phyloP scores from a whole-genome alignment of 805 yeast genomes.

The Metschnikowia cubensis region DNA sequence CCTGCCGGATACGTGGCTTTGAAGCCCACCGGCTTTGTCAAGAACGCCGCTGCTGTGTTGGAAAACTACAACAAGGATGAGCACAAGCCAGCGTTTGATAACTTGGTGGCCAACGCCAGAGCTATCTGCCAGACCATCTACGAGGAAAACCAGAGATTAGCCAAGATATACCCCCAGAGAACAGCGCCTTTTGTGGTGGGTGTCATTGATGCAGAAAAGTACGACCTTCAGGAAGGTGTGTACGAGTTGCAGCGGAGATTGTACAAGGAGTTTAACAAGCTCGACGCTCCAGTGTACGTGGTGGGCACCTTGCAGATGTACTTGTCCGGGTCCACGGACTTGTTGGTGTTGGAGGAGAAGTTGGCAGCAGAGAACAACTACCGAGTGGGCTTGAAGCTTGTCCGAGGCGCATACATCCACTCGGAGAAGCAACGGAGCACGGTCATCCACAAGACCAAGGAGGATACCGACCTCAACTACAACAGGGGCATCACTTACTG shows the following conservation, averaged over 20 bases:
- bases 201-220: constrained; percentile 89
- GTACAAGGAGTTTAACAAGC: constrained; percentile 66
- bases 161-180: constrained; percentile 56
- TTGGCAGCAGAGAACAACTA: constrained; percentile 61
- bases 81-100: constrained; percentile 43
- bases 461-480: constrained; percentile 75
- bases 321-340: constrained; percentile 62
- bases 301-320: constrained; percentile 95
- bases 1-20: constrained; percentile 92
- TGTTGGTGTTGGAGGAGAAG: constrained; percentile 58
- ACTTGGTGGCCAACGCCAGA: constrained; percentile 62
- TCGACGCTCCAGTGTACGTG: constrained; percentile 55
- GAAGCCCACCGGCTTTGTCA: constrained; percentile 87
- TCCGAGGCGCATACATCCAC: constrained; percentile 94
- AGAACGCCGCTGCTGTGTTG: constrained; percentile 71
- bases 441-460: constrained; percentile 72
- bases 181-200: constrained; percentile 68
- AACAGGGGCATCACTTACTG: constrained; percentile 64
- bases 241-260: constrained; percentile 83
- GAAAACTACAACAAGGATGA: constrained; percentile 53
- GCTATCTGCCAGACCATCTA: constrained; percentile 55
- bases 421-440: constrained; percentile 68
- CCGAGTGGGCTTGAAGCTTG: constrained; percentile 81
- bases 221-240: constrained; percentile 84
- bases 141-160: constrained; percentile 48